Conservation (phyloP, 495 filamentous ascomycete genomes). For the Arthonia radiata region DNA sequence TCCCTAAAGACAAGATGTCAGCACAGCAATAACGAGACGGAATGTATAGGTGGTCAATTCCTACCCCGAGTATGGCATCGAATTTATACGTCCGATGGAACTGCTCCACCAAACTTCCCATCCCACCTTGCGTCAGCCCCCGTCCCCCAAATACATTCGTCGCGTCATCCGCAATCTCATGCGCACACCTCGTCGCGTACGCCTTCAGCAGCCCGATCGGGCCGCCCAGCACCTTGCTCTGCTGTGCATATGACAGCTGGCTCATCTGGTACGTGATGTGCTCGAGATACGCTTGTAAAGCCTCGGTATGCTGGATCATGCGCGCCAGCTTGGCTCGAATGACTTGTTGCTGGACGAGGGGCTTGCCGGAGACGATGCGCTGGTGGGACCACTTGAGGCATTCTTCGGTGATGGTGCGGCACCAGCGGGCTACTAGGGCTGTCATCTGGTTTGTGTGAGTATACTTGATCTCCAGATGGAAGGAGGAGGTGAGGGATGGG, state of each 20-base stretch:
- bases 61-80: conserved; percentile 64
- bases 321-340: conserved; percentile 73
- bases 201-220: conserved; percentile 71
- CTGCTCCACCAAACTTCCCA: conserved; percentile 59
- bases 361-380: conserved; percentile 64
- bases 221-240: conserved; percentile 49
- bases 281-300: conserved; percentile 71
- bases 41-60: too few species aligned
- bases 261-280: conserved; percentile 71
- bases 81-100: conserved; percentile 76
- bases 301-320: conserved; percentile 64
- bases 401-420: conserved; percentile 51
- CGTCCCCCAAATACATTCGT: conserved; percentile 75
- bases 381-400: conserved; percentile 80
- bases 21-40: too few species aligned
- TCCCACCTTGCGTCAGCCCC: conserved; percentile 56
- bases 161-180: conserved; percentile 60
- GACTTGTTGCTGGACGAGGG: conserved; percentile 59
- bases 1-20: too few species aligned
- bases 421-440: conserved; percentile 36
- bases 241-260: conserved; percentile 57
- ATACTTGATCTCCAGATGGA: conserved; percentile 2
- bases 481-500: too few species aligned
- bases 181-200: conserved; percentile 45
- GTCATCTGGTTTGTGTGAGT: too few species aligned